Conservation (phyloP, 192 early-diverging fungal genomes). For the Lobulomyces angularis region DNA sequence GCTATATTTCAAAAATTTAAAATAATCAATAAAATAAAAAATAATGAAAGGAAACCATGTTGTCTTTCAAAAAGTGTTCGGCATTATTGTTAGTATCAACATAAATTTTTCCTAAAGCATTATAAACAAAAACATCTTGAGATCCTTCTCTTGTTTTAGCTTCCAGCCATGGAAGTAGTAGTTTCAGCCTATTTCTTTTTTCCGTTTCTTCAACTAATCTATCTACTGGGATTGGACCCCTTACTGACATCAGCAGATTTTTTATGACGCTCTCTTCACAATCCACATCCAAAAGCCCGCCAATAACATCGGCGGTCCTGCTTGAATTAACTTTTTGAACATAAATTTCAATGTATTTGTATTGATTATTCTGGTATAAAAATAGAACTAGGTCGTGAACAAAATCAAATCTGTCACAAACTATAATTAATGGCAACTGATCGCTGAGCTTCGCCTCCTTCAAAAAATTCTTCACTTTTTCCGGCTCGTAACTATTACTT, state of each 20-base stretch:
- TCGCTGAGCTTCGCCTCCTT: slow-evolving; percentile 94
- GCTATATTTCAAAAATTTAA: slow-evolving; percentile 24
- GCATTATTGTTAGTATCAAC: slow-evolving; percentile 99
- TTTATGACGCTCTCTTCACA: slow-evolving; percentile 92
- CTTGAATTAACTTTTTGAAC: slow-evolving; percentile 97
- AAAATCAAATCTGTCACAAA: slow-evolving; percentile 94
- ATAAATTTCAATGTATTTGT: slow-evolving; percentile 96
- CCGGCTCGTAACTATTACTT: slow-evolving; percentile 90
- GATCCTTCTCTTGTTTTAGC: slow-evolving; percentile 74
- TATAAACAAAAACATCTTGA: slow-evolving; percentile 83
- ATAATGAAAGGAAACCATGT: slow-evolving; percentile 31
- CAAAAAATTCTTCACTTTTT: slow-evolving; percentile 97
- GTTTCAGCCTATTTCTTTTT: slow-evolving; percentile 93
- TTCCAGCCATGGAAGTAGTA: slow-evolving; percentile 90
- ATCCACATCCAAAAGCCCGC: slow-evolving; percentile 94
- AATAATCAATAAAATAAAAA: not conserved
- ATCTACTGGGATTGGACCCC: slow-evolving; percentile 67
- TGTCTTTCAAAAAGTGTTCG: slow-evolving; percentile 84
- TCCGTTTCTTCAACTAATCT: slow-evolving; percentile 82
- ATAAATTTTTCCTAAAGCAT: slow-evolving; percentile 97
- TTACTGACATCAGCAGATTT: slow-evolving; percentile 73
- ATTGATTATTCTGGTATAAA: slow-evolving; percentile 84
- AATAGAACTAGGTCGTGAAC: slow-evolving; percentile 96
- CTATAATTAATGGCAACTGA: slow-evolving; percentile 95
- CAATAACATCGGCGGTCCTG: slow-evolving; percentile 89